Conservation (phyloP, 2,329 filamentous ascomycete species). For the Penicillium glabrum region DNA sequence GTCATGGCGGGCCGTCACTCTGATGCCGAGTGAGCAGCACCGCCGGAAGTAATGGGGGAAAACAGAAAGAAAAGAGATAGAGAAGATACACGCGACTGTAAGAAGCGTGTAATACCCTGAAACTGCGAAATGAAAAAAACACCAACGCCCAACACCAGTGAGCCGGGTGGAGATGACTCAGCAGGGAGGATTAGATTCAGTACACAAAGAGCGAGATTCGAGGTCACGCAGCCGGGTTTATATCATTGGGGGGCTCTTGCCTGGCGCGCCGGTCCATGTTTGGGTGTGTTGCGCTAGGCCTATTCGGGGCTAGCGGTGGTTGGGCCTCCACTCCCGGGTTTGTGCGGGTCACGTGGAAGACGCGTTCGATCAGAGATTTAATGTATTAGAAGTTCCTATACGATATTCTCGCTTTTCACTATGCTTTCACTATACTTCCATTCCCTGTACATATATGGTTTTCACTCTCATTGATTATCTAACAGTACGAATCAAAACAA, state of each 20-base stretch:
- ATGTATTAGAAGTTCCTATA: background rate
- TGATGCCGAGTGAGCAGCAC: constrained; percentile 22
- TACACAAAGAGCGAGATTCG: constrained; percentile 32
- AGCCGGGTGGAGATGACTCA: constrained; percentile 20
- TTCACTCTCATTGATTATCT: background rate
- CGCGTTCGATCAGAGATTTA: constrained; percentile 12
- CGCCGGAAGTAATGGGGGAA: constrained; percentile 11
- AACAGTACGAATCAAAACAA: too few relatives aligned
- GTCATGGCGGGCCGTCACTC: constrained; percentile 38
- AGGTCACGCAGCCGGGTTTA: constrained; percentile 49
- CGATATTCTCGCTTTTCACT: background rate
- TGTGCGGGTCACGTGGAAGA: constrained; percentile 21
- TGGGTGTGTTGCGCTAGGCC: constrained; percentile 34
- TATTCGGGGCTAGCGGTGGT: constrained; percentile 27
- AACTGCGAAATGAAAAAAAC: constrained; percentile 8
- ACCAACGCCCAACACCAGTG: constrained; percentile 19
- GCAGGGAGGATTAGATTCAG: constrained; percentile 26
- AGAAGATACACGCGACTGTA: constrained; percentile 5
- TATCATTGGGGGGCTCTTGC: constrained; percentile 45
- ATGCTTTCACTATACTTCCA: background rate
- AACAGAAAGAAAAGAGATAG: constrained; percentile 9
- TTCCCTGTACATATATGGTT: background rate
- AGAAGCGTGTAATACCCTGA: constrained; percentile 11
- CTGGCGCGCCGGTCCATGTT: constrained; percentile 44
- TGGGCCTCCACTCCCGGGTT: constrained; percentile 28